Evolutionary conservation across 2,329 filamentous ascomycete species (phyloP), one percentile per base, ranked within the genome.

Genomic region (Phyllosticta citribraziliensis): DNA sequence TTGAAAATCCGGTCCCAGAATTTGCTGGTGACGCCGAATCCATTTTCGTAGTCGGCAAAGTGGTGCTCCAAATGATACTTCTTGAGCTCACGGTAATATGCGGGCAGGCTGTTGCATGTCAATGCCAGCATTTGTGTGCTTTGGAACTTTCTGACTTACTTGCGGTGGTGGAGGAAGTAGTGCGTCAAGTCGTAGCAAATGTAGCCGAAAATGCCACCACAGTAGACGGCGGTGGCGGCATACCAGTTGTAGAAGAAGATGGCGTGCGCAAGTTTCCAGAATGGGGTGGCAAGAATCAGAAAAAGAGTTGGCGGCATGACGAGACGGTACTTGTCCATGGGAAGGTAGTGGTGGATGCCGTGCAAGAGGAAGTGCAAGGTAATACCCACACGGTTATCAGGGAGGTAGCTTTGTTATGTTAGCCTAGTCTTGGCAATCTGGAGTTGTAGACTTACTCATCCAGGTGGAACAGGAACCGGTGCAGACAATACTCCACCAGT

Each of bases 61-160:
- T 99, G 94, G 73, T 99, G 94, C 73, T 91, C 86, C 30, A 99
- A 86, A 72, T 99, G 94, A 72, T 97, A 96, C 76, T 96, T 97
- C 85, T 99, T 99, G 69, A 97, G 84, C 65, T 85, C 81, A 76
- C 89, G 89, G 79, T 95, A 97, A 82, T 91, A 96, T 1, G 86
- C 78, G 17, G 94, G 94, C 2, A 99, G 84, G 68, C 83, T 85
- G 63, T 1, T 57, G 33, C 40, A 62, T 67, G 65, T 61, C 55
- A 56, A 25, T 54, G 22, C 4, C 22, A 11, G 22, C 27, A 1
- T 8, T n/a, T 51, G 6, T 1, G 30, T 10, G 52, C 22, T 22
- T 22, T 22, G 17, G 24, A 24, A 54, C 6, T 17, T 11, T 12
- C 35, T 17, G 35, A 80, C 82, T 74, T 73, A 86, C 82, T 91